phyloP scores from a whole-genome alignment of 73 alveolate species.

The Paramecium tetraurelia region DNA sequence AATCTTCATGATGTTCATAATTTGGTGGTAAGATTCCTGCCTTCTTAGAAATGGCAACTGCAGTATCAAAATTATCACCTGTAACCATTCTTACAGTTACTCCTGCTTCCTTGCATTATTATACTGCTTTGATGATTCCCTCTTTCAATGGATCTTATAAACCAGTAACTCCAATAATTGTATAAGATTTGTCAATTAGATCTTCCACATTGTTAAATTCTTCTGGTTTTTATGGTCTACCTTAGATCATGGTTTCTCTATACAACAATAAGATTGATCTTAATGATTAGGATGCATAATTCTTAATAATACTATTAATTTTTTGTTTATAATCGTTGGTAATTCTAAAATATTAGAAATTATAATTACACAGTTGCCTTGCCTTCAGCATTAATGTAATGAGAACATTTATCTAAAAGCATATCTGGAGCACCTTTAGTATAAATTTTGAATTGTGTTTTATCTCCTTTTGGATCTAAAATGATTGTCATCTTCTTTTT shows the following conservation, averaged over 20 bases:
- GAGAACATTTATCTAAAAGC: slow-evolving; percentile 70
- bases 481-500: slow-evolving; percentile 90
- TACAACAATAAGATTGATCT: slow-evolving; percentile 84
- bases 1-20: slow-evolving; percentile 61
- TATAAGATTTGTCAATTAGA: slow-evolving; percentile 63
- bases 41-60: slow-evolving; percentile 86
- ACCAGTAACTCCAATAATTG: slow-evolving; percentile 77
- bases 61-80: slow-evolving; percentile 94
- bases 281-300: slow-evolving; percentile 74
- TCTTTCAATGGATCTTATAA: slow-evolving; percentile 88
- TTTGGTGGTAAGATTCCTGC: slow-evolving; percentile 87
- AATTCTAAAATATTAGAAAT: neutral
- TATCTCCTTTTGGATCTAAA: slow-evolving; percentile 39
- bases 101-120: slow-evolving; percentile 82
- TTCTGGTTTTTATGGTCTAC: slow-evolving; percentile 67
- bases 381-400: slow-evolving; percentile 76
- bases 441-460: slow-evolving; percentile 37
- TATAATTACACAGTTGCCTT: neutral
- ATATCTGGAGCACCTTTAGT: slow-evolving; percentile 94
- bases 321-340: slow-evolving; percentile 50
- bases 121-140: slow-evolving; percentile 87
- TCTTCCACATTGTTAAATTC: slow-evolving; percentile 63
- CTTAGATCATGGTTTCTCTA: slow-evolving; percentile 71
- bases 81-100: slow-evolving; percentile 94
- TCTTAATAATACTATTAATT: slow-evolving; percentile 67